Evolutionary conservation across 148 eudicot species (phyloP).

Genomic region (Arctostaphylos glauca): DNA sequence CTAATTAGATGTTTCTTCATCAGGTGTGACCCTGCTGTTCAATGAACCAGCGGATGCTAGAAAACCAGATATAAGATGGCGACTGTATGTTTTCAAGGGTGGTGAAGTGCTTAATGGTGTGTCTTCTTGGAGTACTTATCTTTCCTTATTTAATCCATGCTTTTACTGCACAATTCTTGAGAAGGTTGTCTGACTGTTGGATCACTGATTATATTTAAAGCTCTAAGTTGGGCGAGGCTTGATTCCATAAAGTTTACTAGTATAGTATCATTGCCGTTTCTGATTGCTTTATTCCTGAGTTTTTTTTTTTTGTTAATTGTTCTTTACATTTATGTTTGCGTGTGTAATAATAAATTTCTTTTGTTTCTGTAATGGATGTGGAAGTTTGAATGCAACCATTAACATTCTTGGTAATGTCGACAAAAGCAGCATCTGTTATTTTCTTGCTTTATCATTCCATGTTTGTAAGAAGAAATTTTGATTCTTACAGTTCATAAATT

Average conservation of each 20-base stretch:
- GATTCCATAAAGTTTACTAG: background rate
- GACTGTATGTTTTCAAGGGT: constrained; percentile 90
- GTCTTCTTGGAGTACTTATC: constrained; percentile 13
- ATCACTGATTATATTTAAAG: background rate
- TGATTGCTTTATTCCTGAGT: background rate
- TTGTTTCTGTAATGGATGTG: too few species aligned
- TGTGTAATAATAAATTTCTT: too few species aligned
- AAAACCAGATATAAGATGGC: constrained; percentile 88
- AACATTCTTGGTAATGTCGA: too few species aligned
- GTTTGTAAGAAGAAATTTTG: constrained; percentile 9
- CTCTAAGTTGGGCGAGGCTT: background rate
- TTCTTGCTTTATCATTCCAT: background rate
- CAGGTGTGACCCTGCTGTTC: constrained; percentile 85
- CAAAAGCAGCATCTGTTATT: too few species aligned
- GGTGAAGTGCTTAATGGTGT: constrained; percentile 89
- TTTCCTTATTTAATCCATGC: background rate
- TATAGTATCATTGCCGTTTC: background rate
- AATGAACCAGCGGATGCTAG: constrained; percentile 93
- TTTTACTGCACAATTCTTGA: background rate
- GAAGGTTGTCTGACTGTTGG: background rate
- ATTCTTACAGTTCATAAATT: constrained; percentile 7
- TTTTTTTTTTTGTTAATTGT: background rate
- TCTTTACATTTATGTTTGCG: too few species aligned
- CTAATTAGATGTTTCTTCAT: constrained; percentile 17
- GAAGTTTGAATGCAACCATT: too few species aligned